phyloP scores from a whole-genome alignment of 495 filamentous ascomycete species.

The Cenococcum geophilum region DNA sequence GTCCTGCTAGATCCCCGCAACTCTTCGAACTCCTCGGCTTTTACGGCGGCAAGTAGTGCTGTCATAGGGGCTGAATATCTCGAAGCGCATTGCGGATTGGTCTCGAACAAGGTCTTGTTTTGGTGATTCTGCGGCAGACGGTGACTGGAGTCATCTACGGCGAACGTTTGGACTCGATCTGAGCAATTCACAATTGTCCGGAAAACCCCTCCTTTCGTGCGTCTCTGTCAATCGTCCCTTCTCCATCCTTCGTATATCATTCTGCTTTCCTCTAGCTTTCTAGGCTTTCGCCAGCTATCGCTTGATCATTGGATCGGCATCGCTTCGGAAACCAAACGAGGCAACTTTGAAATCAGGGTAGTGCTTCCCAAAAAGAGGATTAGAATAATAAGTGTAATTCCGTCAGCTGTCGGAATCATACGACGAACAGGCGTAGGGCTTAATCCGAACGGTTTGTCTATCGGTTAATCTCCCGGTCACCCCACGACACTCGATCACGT shows the following conservation, averaged over 20 bases:
- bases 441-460: constrained; percentile 31
- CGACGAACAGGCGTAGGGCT: constrained; percentile 24
- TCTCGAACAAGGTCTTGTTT: constrained; percentile 30
- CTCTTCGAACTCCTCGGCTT: constrained; percentile 26
- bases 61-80: constrained; percentile 19
- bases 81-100: constrained; percentile 23
- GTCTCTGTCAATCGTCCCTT: constrained; percentile 10
- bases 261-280: neutral
- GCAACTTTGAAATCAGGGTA: constrained; percentile 4
- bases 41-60: constrained; percentile 21
- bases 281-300: neutral
- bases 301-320: neutral
- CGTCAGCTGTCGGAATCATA: constrained; percentile 20
- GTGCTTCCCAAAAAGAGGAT: constrained; percentile 15
- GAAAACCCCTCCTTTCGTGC: constrained; percentile 20
- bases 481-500: constrained; percentile 27
- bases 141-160: constrained; percentile 31
- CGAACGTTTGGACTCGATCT: constrained; percentile 21
- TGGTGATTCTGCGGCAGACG: constrained; percentile 33
- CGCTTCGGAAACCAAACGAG: neutral
- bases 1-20: constrained; percentile 26
- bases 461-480: constrained; percentile 30
- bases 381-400: constrained; percentile 8
- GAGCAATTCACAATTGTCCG: constrained; percentile 20
- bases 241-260: neutral